Evolutionary conservation across 106 monocot species (phyloP), one percentile per base, ranked within the genome.

Genomic region (Phalaenopsis equestris): DNA sequence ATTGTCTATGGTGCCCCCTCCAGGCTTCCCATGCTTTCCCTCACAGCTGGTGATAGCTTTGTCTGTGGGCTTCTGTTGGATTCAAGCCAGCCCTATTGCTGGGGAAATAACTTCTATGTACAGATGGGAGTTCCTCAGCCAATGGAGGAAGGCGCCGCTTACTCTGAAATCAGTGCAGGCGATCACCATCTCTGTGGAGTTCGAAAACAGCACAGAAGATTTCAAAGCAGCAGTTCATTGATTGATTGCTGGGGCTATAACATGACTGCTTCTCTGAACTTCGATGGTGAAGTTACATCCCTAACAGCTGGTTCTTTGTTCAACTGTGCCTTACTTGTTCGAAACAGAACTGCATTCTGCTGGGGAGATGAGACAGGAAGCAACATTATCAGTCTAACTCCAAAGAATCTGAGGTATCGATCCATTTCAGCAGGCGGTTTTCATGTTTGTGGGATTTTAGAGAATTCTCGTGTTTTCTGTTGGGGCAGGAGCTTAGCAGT

Each of bases 171-270:
- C 83, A 91, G 93, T 46, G 95, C 99, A 10, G 99, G 99, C 41
- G 99, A 99, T 75, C 82, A 93, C 79, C 99, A 99, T 49, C 84
- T 99, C 72, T 99, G 95, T 56, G 95, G 86, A 41, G 81, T 94
- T 4, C 79, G 92, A 57, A 80, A 55, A n/a, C 76, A 65, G 2
- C 16, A 5, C 73, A 74, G 85, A 41, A 49, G 75, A 36, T 6
- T 36, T 18, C 58, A 17, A 11, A 68, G 65, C 8, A 77, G 64
- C 17, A 37, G 11, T 23, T 88, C 88, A 4, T 19, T 86, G 9
- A 84, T 99, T 6, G 99, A 99, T 77, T 99, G 99, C 84, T 99
- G 99, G 99, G 99, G 99, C 6, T 99, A 99, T 49, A 99, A 99
- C 88, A 99, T 99, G 99, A 99, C 99, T 7, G 75, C 88, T 79